Evolutionary conservation across 208 protist species (phyloP), one percentile per base, ranked within the genome.

Genomic region (Acanthamoeba healyi): DNA sequence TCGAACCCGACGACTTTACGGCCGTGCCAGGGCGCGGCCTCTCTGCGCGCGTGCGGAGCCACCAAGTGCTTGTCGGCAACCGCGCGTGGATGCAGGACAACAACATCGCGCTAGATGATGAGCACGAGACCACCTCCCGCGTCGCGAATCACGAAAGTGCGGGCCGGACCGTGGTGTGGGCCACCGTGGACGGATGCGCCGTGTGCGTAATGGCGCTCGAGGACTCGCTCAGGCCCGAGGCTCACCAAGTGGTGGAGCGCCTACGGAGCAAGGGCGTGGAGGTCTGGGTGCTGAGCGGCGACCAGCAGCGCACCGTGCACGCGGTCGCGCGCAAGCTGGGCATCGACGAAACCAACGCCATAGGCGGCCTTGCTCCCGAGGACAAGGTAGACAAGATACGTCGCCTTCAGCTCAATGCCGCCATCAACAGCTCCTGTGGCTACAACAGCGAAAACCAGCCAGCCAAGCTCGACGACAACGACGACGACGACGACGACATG

Each of bases 171-270:
- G 93, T 97, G 3, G 97, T 99, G 15, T 81, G 99, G 65, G 98
- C 97, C 19, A 96, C 98, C 6, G 36, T 99, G 0, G 96, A 99
- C 58, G 95, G 96, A 14, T 42, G 63, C 15, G 94, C 97, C 24
- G 94, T 94, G 38, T 92, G 97, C 40, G 79, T 98, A 26, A 65
- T 99, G n/a, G 94, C 97, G 14, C 97, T 99, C 65, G 72, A 95
- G 0, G 98, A 99, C 95, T 94, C 97, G 65, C 94, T 97, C 24
- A 98, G 98, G 93, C 97, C 95, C 32, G 98, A 99, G 92, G 98
- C 98, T 15, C 82, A 38, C 10, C 89, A 90, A 22, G 98, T 98
- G 1, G 94, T 99, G 17, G 51, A 40, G 14, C 94, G 94, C 38
- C 97, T 99, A 19, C 95, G 97, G 3, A 17, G 44, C 5, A 32